Base-by-base conservation (phyloP, 768 basidiomycete genomes). In the Naganishia kalamii region DNA sequence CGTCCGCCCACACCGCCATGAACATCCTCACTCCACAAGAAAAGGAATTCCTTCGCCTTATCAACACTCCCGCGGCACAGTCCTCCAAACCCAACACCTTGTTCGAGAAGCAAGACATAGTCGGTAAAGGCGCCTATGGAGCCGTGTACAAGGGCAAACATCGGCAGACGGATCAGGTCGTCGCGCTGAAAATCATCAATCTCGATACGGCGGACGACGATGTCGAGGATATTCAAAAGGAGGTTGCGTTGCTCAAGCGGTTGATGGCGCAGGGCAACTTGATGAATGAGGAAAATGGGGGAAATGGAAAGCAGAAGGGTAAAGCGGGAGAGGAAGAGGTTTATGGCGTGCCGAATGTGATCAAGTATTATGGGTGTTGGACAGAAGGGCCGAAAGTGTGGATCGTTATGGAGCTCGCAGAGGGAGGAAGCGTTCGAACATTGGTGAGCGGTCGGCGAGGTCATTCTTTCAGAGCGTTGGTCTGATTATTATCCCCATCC, bases 131-230 rank as follows among this genome's bases (percentile, higher is more conserved):
- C 67, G 89, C 92, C 0, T 97, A 92, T 79, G 94, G 96, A 48
- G 90, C 91, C 10, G 94, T 99, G 15, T 90, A 93, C 81, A 90
- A 88, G 75, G 94, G 91, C 15, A 81, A 86, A 62, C 88, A 98
- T 71, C 84, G 89, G 54, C 83, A 87, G 0, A 87, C 90, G 0
- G 90, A 90, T 21, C 88, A 89, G 63, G 83, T 92, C 62, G 90
- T 99, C 35, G 96, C 93, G 19, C 86, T 98, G 80, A 99, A 99
- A 81, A 93, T 98, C 78, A 97, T 99, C 81, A 90, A 98, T 79
- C 87, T 98, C 70, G 96, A 98, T 79, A 93, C 88, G 27, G 85
- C 88, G 62, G 94, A 93, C 77, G 94, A 99, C 78, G 96, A 99
- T 75, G 92, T 96, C 19, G 89, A 82, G 52, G 94, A 93, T 79